These are phyloP conservation scores for Pyricularia pennisetigena DNA, from an alignment of 2,329 filamentous ascomycete species.

Conservation along the genomic window DNA sequence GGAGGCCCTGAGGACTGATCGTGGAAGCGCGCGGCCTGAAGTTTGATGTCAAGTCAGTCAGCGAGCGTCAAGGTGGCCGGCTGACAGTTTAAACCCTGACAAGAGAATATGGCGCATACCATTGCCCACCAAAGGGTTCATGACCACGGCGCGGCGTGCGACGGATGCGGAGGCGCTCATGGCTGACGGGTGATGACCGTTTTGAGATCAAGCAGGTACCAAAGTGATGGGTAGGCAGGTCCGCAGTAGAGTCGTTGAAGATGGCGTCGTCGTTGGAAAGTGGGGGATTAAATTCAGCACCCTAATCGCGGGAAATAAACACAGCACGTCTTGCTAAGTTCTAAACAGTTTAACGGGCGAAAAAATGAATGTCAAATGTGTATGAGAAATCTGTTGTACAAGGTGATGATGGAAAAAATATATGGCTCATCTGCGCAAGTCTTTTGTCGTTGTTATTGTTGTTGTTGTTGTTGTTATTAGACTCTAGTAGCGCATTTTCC, in stretches of 20 bases:
- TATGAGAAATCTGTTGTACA: background rate
- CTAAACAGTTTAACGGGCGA: background rate
- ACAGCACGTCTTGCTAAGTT: background rate
- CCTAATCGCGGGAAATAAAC: background rate
- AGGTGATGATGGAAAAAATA: background rate
- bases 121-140: constrained; percentile 41
- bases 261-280: background rate
- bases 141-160: constrained; percentile 42
- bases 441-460: background rate
- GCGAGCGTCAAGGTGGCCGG: background rate
- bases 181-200: constrained; percentile 7
- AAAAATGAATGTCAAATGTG: background rate
- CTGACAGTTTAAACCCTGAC: constrained; percentile 15
- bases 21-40: constrained; percentile 33
- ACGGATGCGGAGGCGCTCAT: constrained; percentile 50
- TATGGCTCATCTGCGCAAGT: background rate
- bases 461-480: background rate
- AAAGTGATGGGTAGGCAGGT: background rate
- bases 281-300: background rate
- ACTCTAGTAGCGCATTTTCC: background rate
- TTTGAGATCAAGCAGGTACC: background rate
- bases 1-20: constrained; percentile 34
- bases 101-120: constrained; percentile 21
- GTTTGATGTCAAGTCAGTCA: background rate
- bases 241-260: background rate